Base-by-base conservation (phyloP, 2,329 filamentous ascomycete genomes). In the Exophiala xenobiotica region DNA sequence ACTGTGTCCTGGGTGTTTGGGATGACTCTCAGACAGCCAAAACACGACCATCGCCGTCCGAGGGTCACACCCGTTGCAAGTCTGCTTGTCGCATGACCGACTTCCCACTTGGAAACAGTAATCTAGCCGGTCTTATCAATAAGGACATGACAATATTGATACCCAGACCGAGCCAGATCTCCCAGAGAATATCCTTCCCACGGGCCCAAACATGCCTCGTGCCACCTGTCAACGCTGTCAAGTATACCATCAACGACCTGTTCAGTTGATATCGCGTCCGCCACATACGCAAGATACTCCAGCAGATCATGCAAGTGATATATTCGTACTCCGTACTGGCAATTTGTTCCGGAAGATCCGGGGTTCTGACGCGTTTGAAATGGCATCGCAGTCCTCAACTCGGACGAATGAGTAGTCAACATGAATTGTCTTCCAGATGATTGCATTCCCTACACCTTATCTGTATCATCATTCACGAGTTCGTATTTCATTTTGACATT, bases 121-220 rank as follows among this genome's bases (percentile, higher is more conserved):
- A n/a, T n/a, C n/a, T n/a, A n/a, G n/a, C n/a, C n/a, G n/a, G n/a
- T n/a, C n/a, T n/a, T n/a, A n/a, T n/a, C n/a, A n/a, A n/a, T n/a
- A n/a, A n/a, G n/a, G 40, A 29, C 20, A 31, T 40, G 35, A 40
- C 44, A 47, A 26, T 35, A 38, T 38, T 24, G 8, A 47, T 23
- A 24, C 19, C 14, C 24, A n/a, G n/a, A n/a, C n/a, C n/a, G n/a
- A n/a, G n/a, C n/a, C n/a, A 20, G 38, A 50, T 50, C 31, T 38
- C 14, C 20, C 29, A 23, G 38, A 40, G 38, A 20, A 40, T 40
- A 40, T 20, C 38, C 31, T 35, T 40, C 6, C 18, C 39, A 44
- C 47, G 40, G 39, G 24, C 40, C 47, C 20, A 11, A 19, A 3
- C 6, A 22, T 39, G 47, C 22, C 39, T 22, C 47, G 39, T 44